Evolutionary conservation across 2,329 filamentous ascomycete species (phyloP).

Genomic region (Ophiobolus disseminans): DNA sequence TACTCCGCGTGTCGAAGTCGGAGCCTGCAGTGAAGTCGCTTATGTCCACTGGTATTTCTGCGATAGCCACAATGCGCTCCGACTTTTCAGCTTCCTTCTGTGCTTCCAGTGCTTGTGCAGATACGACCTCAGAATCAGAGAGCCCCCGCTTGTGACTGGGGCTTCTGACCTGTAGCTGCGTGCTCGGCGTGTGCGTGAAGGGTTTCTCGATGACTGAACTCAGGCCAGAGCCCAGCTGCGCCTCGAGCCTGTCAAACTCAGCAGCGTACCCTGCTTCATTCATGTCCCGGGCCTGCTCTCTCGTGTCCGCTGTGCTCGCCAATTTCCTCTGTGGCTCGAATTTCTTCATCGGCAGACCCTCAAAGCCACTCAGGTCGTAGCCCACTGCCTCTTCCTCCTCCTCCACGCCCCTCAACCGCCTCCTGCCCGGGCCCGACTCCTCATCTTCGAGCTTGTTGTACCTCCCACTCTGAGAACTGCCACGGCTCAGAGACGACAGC

Average conservation of each 20-base stretch:
- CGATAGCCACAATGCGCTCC: conserved; percentile 53
- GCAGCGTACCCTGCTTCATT: conserved; percentile 43
- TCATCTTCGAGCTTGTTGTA: conserved; percentile 46
- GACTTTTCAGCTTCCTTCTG: conserved; percentile 53
- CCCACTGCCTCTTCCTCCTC: conserved; percentile 40
- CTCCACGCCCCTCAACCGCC: conserved; percentile 30
- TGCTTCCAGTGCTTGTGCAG: conserved; percentile 41
- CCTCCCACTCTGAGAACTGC: conserved; percentile 18
- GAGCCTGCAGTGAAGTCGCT: conserved; percentile 49
- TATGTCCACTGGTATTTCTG: conserved; percentile 52
- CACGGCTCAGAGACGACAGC: conserved; percentile 37
- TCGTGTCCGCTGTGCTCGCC: conserved; percentile 18
- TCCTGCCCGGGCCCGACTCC: conserved; percentile 23
- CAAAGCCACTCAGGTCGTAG: conserved; percentile 38
- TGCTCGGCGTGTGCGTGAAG: conserved; percentile 31
- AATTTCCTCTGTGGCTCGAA: conserved; percentile 23
- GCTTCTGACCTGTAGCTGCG: conserved; percentile 15
- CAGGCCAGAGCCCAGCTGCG: conserved; percentile 48
- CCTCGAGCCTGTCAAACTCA: conserved; percentile 45
- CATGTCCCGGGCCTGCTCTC: conserved; percentile 28
- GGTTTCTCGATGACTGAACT: conserved; percentile 44
- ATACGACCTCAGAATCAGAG: conserved; percentile 24
- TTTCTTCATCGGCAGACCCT: conserved; percentile 37
- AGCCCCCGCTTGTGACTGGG: conserved; percentile 30
- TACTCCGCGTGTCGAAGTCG: conserved; percentile 41